phyloP scores from a whole-genome alignment of 306 rosid species.

The Prinsepia uniflora region DNA sequence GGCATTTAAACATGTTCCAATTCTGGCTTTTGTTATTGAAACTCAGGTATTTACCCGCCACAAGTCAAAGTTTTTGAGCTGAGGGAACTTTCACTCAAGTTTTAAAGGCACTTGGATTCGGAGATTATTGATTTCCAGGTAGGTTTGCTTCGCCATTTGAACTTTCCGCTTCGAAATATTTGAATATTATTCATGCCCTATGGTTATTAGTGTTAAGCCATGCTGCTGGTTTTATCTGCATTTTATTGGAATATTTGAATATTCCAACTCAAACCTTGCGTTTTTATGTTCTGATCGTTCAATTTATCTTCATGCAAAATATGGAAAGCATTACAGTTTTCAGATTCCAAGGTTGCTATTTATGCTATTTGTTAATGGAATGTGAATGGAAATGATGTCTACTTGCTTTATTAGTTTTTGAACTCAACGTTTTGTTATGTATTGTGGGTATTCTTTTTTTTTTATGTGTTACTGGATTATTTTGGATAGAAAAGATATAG shows the following conservation, averaged over 20 bases:
- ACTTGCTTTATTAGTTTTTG: neutral
- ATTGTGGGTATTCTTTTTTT: neutral
- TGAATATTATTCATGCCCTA: neutral
- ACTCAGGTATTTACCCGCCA: slow-evolving; percentile 85
- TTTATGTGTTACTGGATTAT: neutral
- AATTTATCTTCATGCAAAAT: slow-evolving; percentile 75
- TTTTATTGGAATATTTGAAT: slow-evolving; percentile 52
- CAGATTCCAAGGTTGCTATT: slow-evolving; percentile 80
- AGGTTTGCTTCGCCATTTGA: slow-evolving; percentile 1
- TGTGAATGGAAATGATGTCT: neutral
- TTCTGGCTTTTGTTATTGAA: slow-evolving; percentile 10
- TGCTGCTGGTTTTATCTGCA: neutral
- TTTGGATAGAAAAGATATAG: neutral
- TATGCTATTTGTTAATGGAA: neutral
- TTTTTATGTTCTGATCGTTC: slow-evolving; percentile 90
- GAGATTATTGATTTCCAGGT: slow-evolving; percentile 95
- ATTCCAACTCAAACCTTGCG: slow-evolving; percentile 92
- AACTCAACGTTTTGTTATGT: neutral
- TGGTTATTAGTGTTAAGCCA: neutral
- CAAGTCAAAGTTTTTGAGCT: slow-evolving; percentile 87
- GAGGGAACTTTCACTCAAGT: slow-evolving; percentile 76
- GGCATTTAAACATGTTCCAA: neutral
- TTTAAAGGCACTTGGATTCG: slow-evolving; percentile 85
- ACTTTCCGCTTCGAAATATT: neutral
- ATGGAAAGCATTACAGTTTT: slow-evolving; percentile 81